Base-by-base conservation (phyloP, 352 stramenopile genomes). In the Phytophthora chlamydospora region DNA sequence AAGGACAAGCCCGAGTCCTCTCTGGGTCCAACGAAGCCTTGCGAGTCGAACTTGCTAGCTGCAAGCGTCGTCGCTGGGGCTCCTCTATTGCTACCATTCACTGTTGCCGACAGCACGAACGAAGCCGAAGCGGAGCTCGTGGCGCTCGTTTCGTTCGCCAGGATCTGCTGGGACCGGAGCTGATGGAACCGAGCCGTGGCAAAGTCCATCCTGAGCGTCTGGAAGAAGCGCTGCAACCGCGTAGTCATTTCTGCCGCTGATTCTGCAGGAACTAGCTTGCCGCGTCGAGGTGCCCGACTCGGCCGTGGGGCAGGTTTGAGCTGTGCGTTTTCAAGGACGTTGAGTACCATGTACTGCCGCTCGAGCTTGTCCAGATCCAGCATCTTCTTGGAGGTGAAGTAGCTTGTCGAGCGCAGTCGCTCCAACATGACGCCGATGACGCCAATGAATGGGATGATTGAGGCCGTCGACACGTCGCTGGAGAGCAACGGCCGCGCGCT, bases 351-450 rank as follows among this genome's bases (percentile, higher is more conserved):
- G 27, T 89, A 89, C 57, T 89, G 79, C n/a, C 76, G 72, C 45
- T 85, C 75, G 0, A 89, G 64, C 19, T 84, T 86, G n/a, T 87
- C 75, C 52, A 89, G 48, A 51, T 89, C 70, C 27, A 89, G 58
- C 43, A 66, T 58, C 14, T 67, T 77, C 24, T 71, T 66, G 1
- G 56, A 44, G 2, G 61, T 74, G 35, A 87, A 83, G 45, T 86
- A 85, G 36, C 61, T 82, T 3, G 63, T 72, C 14, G 66, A 67
- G 0, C 80, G 71, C 17, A 91, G 65, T 5, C 84, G 68, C 49
- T 93, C 84, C 3, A 93, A 75, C 40, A 84, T 77, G 11, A 89
- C 76, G 0, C 80, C 82, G 32, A 93, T 75, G 3, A 93, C 81
- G 3, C 84, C 84, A 17, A 93, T 75, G 46, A 93, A 93, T 21